phyloP scores from a whole-genome alignment of 257 asterid genomes.

The Ballota nigra region DNA sequence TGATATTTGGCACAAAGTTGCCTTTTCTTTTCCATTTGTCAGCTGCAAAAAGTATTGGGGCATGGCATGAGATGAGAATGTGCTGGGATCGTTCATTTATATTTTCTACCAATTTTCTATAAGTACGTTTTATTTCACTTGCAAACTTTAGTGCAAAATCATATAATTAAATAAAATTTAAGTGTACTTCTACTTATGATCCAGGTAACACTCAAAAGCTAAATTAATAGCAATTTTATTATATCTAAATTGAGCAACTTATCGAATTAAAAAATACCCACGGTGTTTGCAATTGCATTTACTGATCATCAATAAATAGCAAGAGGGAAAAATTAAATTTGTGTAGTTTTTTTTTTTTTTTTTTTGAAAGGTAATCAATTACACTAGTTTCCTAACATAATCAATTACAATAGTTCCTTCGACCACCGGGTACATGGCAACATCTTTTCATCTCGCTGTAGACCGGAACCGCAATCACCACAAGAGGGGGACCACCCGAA shows the following conservation, averaged over 20 bases:
- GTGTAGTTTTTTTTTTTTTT: too few relatives aligned
- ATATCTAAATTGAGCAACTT: neutral
- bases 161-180: neutral
- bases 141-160: neutral
- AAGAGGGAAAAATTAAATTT: neutral
- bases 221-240: neutral
- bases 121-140: neutral
- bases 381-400: too few relatives aligned
- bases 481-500: too few relatives aligned
- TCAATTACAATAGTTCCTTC: too few relatives aligned
- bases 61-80: slow-evolving; percentile 11
- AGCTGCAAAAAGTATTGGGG: slow-evolving; percentile 35
- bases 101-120: too few relatives aligned
- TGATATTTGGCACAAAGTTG: slow-evolving; percentile 39
- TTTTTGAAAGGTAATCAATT: too few relatives aligned
- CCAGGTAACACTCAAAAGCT: neutral
- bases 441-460: too few relatives aligned
- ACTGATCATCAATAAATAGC: too few relatives aligned
- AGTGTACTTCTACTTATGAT: neutral
- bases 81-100: neutral
- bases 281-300: too few relatives aligned
- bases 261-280: neutral
- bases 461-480: too few relatives aligned
- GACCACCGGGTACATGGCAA: too few relatives aligned
- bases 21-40: slow-evolving; percentile 35